phyloP scores from a whole-genome alignment of 768 basidiomycete genomes.

The Serendipita indica region DNA sequence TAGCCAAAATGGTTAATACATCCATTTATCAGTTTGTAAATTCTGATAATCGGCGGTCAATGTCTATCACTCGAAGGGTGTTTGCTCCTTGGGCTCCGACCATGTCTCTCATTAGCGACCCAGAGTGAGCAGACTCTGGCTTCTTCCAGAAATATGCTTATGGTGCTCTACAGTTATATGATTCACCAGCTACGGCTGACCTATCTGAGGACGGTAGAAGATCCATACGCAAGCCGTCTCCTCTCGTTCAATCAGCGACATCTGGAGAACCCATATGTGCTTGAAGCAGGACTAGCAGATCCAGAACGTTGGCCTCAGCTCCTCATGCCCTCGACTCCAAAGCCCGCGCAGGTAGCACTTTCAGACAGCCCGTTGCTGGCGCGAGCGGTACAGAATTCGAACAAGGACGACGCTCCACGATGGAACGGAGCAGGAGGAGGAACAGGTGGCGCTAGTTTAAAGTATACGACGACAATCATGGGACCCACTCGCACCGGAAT shows the following conservation, averaged over 20 bases:
- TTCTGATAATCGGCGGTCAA: too few relatives aligned
- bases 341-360: conserved; percentile 29
- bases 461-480: conserved; percentile 83
- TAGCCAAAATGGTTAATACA: background rate
- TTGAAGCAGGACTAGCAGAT: conserved; percentile 67
- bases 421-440: conserved; percentile 23
- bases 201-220: conserved; percentile 78
- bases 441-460: conserved; percentile 43
- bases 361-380: conserved; percentile 14
- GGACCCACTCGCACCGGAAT: conserved; percentile 51
- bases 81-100: too few relatives aligned
- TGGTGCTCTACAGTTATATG: conserved; percentile 35
- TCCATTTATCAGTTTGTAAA: too few relatives aligned
- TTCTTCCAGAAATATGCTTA: background rate
- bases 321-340: conserved; percentile 49
- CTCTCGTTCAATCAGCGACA: conserved; percentile 68
- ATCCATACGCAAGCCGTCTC: conserved; percentile 68
- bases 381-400: background rate
- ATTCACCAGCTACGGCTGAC: conserved; percentile 75
- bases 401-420: conserved; percentile 27
- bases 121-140: conserved; percentile 30
- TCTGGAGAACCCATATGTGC: conserved; percentile 68
- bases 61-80: too few relatives aligned
- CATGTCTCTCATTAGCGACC: conserved; percentile 54
- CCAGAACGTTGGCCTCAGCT: conserved; percentile 76